phyloP scores from a whole-genome alignment of 495 filamentous ascomycete species.

The Neurospora tetraspora region DNA sequence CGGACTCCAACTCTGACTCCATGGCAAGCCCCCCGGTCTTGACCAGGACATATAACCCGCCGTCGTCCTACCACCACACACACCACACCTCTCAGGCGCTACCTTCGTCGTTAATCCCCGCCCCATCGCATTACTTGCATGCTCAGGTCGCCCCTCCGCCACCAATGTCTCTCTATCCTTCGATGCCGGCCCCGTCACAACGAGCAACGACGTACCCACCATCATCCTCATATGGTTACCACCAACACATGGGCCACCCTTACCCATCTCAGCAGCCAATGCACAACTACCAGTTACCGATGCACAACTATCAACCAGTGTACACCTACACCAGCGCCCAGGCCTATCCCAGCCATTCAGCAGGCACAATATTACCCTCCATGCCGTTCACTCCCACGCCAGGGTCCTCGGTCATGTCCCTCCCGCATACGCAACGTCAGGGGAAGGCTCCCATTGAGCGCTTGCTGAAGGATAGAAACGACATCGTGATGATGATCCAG shows the following conservation, averaged over 20 bases:
- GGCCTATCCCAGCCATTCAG: neutral
- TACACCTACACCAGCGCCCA: constrained; percentile 1
- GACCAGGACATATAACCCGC: constrained; percentile 5
- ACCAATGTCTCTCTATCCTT: constrained; percentile 6
- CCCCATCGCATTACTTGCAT: constrained; percentile 13
- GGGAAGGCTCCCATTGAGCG: neutral
- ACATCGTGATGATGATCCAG: constrained; percentile 2
- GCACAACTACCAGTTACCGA: constrained; percentile 8
- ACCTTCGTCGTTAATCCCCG: constrained; percentile 1
- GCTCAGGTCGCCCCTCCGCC: constrained; percentile 4
- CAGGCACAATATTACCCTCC: neutral
- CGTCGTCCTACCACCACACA: neutral
- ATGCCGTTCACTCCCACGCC: neutral
- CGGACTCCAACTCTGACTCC: neutral
- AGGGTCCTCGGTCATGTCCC: neutral
- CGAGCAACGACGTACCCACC: constrained; percentile 2
- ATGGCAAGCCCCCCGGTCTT: neutral
- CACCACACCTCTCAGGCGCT: constrained; percentile 1
- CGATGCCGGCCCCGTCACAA: neutral
- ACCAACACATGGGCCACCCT: neutral
- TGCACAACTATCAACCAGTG: constrained; percentile 3
- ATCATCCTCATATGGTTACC: constrained; percentile 8
- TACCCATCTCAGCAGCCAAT: neutral
- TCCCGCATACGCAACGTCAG: neutral
- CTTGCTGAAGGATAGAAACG: neutral